Conservation (phyloP, 2,329 filamentous ascomycete species). For the Botrytis fragariae region DNA sequence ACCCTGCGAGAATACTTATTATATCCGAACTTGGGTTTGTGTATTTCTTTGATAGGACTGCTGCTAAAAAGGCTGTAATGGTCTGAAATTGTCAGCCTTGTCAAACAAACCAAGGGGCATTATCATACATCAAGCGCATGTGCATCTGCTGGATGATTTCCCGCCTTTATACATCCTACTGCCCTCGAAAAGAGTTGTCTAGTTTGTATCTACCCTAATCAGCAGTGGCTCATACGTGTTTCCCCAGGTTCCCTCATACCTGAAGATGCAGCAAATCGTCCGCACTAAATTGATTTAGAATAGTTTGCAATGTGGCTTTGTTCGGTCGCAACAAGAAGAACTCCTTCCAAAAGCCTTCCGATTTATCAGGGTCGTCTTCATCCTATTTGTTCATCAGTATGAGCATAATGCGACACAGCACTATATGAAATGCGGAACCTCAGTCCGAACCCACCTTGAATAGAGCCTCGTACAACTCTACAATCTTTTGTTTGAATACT, state of each 20-base stretch:
- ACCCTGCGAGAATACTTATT: conserved; percentile 82
- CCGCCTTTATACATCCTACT: conserved; percentile 63
- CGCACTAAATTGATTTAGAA: conserved; percentile 68
- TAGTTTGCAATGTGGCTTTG: conserved; percentile 60
- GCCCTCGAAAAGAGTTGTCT: conserved; percentile 71
- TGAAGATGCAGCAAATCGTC: conserved; percentile 76
- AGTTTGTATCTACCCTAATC: conserved; percentile 35
- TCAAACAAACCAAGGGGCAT: conserved; percentile 10
- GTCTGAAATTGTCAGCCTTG: conserved; percentile 62
- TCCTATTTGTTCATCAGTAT: conserved; percentile 47
- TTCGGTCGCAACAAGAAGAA: conserved; percentile 91
- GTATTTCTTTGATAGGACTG: conserved; percentile 83
- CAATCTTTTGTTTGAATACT: conserved; percentile 90
- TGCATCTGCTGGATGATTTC: conserved; percentile 60
- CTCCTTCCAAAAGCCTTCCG: conserved; percentile 93
- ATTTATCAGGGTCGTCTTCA: conserved; percentile 64
- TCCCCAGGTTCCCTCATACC: conserved; percentile 40
- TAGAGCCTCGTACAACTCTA: conserved; percentile 80
- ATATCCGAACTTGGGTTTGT: conserved; percentile 94
- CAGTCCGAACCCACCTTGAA: conserved; percentile 62
- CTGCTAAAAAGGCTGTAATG: conserved; percentile 80
- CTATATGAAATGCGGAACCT: conserved; percentile 12
- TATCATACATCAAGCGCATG: conserved; percentile 79
- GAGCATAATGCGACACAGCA: not conserved
- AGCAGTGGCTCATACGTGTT: conserved; percentile 18